Conservation (phyloP, 768 basidiomycete species). For the Termitomyces heimii region DNA sequence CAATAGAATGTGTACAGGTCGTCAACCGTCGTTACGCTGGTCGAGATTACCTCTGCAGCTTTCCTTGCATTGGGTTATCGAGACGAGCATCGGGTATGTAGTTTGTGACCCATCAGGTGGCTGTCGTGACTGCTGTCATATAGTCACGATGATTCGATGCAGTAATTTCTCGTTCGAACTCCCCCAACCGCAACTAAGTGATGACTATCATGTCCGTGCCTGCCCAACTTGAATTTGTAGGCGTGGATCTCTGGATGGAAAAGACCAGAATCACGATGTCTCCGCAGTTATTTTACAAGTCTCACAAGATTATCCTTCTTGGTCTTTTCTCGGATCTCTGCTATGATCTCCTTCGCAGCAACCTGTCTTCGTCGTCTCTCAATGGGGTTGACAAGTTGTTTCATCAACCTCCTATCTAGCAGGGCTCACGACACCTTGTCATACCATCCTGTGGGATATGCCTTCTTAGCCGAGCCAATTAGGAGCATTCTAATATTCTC, state of each 20-base stretch:
- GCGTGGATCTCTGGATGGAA: neutral
- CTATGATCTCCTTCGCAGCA: neutral
- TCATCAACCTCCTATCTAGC: constrained; percentile 5
- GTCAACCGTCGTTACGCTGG: constrained; percentile 5
- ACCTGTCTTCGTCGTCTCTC: neutral
- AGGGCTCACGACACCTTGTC: neutral
- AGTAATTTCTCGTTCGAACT: neutral
- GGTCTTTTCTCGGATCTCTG: neutral
- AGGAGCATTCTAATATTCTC: neutral
- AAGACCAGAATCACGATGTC: neutral
- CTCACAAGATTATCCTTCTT: neutral
- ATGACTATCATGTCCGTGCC: neutral
- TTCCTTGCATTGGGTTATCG: neutral
- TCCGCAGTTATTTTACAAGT: neutral
- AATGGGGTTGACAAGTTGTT: constrained; percentile 4
- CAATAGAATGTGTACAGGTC: constrained; percentile 4
- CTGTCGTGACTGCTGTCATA: neutral
- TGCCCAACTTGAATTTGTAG: neutral
- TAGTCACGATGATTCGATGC: neutral
- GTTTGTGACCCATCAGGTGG: constrained; percentile 11
- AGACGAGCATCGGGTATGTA: neutral
- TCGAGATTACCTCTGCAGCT: constrained; percentile 9
- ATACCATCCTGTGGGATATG: neutral
- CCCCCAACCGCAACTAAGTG: neutral
- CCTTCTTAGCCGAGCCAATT: neutral